A percentile compares a stretch with the other conserved stretches of the same genome.
phyloP scores from a whole-genome alignment of 306 rosid genomes.

The Begonia masoniana region DNA sequence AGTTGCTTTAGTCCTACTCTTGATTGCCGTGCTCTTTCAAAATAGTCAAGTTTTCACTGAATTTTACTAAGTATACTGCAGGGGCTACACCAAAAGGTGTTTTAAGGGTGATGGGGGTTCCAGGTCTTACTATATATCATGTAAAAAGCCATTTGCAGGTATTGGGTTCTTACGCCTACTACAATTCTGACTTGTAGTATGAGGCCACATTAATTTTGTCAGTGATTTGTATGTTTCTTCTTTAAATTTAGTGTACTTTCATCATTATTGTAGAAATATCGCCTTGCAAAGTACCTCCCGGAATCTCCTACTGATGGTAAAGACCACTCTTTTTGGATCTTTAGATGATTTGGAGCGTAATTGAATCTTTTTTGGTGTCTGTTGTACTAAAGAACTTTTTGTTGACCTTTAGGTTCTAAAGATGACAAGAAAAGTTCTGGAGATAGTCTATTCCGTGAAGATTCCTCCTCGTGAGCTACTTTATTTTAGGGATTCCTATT shows the following conservation, averaged over 20 bases:
- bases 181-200: too few relatives aligned
- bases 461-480: constrained; percentile 83
- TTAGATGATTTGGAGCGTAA: too few relatives aligned
- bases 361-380: too few relatives aligned
- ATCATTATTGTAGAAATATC: constrained; percentile 54
- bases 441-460: constrained; percentile 60
- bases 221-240: too few relatives aligned
- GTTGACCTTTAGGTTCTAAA: constrained; percentile 52
- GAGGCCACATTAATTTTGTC: too few relatives aligned
- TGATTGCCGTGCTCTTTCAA: too few relatives aligned
- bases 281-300: constrained; percentile 94
- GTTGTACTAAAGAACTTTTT: background rate
- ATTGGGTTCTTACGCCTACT: background rate
- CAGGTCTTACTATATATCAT: constrained; percentile 95
- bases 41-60: too few relatives aligned
- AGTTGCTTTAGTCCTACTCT: too few relatives aligned
- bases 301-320: constrained; percentile 91
- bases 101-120: constrained; percentile 93
- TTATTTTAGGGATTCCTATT: background rate
- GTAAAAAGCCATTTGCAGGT: constrained; percentile 99
- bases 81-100: constrained; percentile 99
- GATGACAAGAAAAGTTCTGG: constrained; percentile 84
- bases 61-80: constrained; percentile 5
- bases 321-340: constrained; percentile 10
- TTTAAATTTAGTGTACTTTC: too few relatives aligned